A percentile compares a stretch with the other conserved stretches of the same genome.
phyloP scores from a whole-genome alignment of 129 eudicot genomes.

The Arctium minus region DNA sequence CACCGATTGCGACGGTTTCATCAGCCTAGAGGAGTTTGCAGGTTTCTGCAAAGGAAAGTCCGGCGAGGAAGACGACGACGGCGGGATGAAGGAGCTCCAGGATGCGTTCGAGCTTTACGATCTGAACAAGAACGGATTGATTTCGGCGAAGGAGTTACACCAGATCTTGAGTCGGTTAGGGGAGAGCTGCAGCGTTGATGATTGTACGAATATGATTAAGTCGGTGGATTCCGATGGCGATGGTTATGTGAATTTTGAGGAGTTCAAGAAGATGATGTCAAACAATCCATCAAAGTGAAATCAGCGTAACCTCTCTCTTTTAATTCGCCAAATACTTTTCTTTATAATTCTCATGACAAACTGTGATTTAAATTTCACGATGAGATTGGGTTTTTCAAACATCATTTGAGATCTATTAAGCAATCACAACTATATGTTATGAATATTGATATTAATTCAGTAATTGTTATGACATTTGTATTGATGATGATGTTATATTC shows the following conservation, averaged over 20 bases:
- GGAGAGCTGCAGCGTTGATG: slow-evolving; percentile 41
- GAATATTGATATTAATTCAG: background rate
- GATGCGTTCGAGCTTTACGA: slow-evolving; percentile 76
- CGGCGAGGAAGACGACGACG: slow-evolving; percentile 22
- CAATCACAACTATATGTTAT: background rate
- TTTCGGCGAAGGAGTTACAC: slow-evolving; percentile 57
- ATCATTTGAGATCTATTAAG: background rate
- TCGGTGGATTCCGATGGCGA: slow-evolving; percentile 67
- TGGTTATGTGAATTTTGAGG: slow-evolving; percentile 62
- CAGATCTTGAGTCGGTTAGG: slow-evolving; percentile 52
- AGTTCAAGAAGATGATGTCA: slow-evolving; percentile 72
- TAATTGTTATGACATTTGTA: background rate
- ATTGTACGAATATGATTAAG: slow-evolving; percentile 51
- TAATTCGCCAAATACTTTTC: background rate
- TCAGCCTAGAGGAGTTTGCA: slow-evolving; percentile 57
- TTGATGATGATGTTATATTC: background rate
- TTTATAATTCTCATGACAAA: slow-evolving; percentile 7
- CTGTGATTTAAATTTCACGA: background rate
- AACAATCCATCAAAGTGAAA: slow-evolving; percentile 7
- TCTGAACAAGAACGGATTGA: slow-evolving; percentile 57
- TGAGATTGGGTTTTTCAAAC: background rate
- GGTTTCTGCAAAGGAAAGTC: slow-evolving; percentile 36
- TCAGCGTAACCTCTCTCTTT: background rate
- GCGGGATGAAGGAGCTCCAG: slow-evolving; percentile 38
- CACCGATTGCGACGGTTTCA: slow-evolving; percentile 58